phyloP scores from a whole-genome alignment of 192 early-diverging fungal species.

The Globomyces pollinis-pini region DNA sequence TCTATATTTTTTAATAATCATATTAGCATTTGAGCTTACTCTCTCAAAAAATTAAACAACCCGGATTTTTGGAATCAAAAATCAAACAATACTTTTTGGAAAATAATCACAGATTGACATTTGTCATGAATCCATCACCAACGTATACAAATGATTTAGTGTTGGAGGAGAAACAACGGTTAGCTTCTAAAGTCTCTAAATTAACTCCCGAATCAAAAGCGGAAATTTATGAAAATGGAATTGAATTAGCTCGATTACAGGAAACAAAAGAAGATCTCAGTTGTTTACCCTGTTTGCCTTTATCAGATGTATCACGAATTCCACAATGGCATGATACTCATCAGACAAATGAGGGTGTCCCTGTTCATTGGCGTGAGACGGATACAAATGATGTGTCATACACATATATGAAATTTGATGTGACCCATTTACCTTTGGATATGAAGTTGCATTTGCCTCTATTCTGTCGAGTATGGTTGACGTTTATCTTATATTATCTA shows the following conservation, averaged over 20 bases:
- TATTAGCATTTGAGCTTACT: constrained; percentile 34
- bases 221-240: constrained; percentile 58
- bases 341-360: constrained; percentile 41
- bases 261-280: constrained; percentile 67
- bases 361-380: constrained; percentile 70
- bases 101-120: constrained; percentile 71
- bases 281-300: constrained; percentile 73
- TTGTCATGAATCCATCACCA: constrained; percentile 71
- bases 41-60: constrained; percentile 40
- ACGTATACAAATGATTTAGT: constrained; percentile 52
- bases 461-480: no score
- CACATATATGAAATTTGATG: constrained; percentile 27
- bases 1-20: no score
- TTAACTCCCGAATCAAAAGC: constrained; percentile 58
- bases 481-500: constrained; percentile 15
- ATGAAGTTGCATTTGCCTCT: background rate
- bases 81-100: constrained; percentile 72
- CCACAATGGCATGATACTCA: constrained; percentile 51
- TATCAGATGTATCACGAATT: constrained; percentile 66
- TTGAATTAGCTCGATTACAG: constrained; percentile 60
- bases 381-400: constrained; percentile 91
- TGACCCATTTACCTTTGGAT: constrained; percentile 10
- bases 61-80: constrained; percentile 63
- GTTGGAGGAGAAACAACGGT: constrained; percentile 56
- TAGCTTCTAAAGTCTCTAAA: constrained; percentile 50